Conservation (phyloP, 1,284 basidiomycete genomes). For the Porodaedalea pini region DNA sequence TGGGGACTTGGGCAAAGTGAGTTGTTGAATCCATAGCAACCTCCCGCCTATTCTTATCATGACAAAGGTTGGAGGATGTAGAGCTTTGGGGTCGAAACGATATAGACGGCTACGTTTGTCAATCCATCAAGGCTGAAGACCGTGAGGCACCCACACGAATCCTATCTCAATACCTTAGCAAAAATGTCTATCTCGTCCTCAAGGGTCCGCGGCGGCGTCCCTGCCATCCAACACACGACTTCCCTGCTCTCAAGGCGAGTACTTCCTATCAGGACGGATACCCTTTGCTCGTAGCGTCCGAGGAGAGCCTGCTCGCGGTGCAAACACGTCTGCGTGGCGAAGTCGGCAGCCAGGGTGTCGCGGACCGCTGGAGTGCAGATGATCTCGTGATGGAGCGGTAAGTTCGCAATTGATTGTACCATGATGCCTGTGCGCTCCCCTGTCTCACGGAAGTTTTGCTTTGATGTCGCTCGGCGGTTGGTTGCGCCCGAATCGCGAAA, state of each 20-base stretch:
- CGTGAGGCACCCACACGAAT: constrained; percentile 43
- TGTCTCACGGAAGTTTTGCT: constrained; percentile 8
- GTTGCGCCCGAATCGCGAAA: constrained; percentile 20
- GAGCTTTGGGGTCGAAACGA: constrained; percentile 45
- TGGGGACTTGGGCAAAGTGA: constrained; percentile 55
- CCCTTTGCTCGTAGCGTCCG: constrained; percentile 61
- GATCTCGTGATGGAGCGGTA: constrained; percentile 62
- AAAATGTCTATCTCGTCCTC: constrained; percentile 56
- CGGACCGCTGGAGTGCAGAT: constrained; percentile 51
- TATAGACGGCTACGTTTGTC: constrained; percentile 63
- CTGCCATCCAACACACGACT: constrained; percentile 47
- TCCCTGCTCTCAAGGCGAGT: constrained; percentile 53
- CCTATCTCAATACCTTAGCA: constrained; percentile 57
- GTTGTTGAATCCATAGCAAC: constrained; percentile 24
- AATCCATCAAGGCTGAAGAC: constrained; percentile 33
- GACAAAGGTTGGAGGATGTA: constrained; percentile 50
- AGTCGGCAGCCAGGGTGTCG: constrained; percentile 55
- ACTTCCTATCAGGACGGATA: constrained; percentile 69
- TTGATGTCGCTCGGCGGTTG: constrained; percentile 17
- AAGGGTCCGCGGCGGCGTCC: constrained; percentile 58
- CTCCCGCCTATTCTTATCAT: not conserved
- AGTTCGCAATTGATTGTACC: constrained; percentile 12
- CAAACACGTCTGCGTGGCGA: constrained; percentile 44
- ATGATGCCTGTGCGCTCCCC: not conserved
- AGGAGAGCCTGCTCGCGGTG: constrained; percentile 55